A percentile compares a stretch with the other conserved stretches of the same genome.
Conservation (phyloP, 192 early-diverging fungal genomes). For the Linnemannia zychae region DNA sequence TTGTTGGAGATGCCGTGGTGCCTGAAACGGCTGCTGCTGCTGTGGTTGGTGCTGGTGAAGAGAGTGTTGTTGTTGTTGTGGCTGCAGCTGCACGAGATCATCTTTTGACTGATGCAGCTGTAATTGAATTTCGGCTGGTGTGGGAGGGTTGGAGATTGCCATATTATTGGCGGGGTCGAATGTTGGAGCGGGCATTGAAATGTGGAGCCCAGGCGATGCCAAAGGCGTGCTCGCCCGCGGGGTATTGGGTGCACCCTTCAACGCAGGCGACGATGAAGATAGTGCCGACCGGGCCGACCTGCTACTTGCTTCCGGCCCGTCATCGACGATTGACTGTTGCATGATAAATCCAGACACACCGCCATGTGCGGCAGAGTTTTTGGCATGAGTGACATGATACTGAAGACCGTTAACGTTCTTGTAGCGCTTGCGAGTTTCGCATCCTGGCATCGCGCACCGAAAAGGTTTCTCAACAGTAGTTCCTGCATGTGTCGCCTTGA, state of each 20-base stretch:
- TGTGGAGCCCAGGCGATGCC: constrained; percentile 16
- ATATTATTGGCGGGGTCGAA: constrained; percentile 28
- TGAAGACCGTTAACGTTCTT: constrained; percentile 90
- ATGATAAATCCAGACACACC: constrained; percentile 12
- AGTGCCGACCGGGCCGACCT: background rate
- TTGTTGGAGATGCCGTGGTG: constrained; percentile 2
- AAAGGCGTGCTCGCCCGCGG: background rate
- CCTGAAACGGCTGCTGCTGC: background rate
- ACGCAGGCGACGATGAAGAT: background rate
- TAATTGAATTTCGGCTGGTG: constrained; percentile 40
- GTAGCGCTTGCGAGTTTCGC: constrained; percentile 82
- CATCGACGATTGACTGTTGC: background rate
- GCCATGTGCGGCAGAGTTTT: constrained; percentile 37
- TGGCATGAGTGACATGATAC: constrained; percentile 81
- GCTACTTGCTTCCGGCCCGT: background rate
- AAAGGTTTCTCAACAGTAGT: constrained; percentile 73
- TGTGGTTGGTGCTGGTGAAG: constrained; percentile 6
- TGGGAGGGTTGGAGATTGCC: constrained; percentile 33
- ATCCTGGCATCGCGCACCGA: constrained; percentile 76
- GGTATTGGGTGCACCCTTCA: constrained; percentile 9
- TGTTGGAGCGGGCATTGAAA: constrained; percentile 16
- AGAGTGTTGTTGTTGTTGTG: constrained; percentile 2
- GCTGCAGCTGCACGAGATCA: background rate
- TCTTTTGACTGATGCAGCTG: constrained; percentile 36
- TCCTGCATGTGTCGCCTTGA: constrained; percentile 49